Base-by-base conservation (phyloP, 768 basidiomycete species). In the Tulasnella sp. region DNA sequence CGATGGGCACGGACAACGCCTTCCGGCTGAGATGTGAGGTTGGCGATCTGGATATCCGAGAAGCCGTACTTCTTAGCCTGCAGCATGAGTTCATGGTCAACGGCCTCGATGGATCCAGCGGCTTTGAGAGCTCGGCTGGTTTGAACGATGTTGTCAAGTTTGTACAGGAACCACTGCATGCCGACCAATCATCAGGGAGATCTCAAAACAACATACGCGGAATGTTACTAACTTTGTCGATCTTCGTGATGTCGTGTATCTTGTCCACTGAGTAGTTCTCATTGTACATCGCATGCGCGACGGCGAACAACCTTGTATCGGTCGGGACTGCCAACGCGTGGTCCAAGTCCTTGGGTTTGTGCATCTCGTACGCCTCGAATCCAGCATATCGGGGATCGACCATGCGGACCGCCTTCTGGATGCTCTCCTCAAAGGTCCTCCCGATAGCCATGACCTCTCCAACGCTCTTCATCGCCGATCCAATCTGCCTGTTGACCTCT, bases 361-460 rank as follows among this genome's bases (percentile, higher is more conserved):
- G 34, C 34, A 38, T 38, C 61, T 88, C 82, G 67, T 95, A 92
- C n/a, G 86, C 90, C 72, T 96, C 94, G 68, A 99, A 99, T 3
- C 96, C 96, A 69, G 87, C 83, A 83, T 90, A 99, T 29, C 88
- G 82, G 27, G 96, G 96, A 71, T 98, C 95, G 38, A 98, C 88
- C 76, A 96, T 92, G 63, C 96, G 86, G 62, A 99, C 88, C 50
- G 96, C 96, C 74, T 99, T 99, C 71, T 98, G 96, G 68, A 99
- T 77, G 68, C 88, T 91, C 72, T 99, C 96, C 73, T 99, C 96
- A 66, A 97, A 99, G 1, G 96, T 99, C 65, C 96, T 86, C 38
- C 96, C 96, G 67, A 99, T 97, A 65, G 95, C 95, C 96, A 99
- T 99, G 69, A 99, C 95, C 72, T 99, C 96, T 56, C 96, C 96